A percentile compares a stretch with the other conserved stretches of the same genome.
Evolutionary conservation across 176 grass and related monocot genomes (phyloP).

Genomic region (Coix lacrymajobi): DNA sequence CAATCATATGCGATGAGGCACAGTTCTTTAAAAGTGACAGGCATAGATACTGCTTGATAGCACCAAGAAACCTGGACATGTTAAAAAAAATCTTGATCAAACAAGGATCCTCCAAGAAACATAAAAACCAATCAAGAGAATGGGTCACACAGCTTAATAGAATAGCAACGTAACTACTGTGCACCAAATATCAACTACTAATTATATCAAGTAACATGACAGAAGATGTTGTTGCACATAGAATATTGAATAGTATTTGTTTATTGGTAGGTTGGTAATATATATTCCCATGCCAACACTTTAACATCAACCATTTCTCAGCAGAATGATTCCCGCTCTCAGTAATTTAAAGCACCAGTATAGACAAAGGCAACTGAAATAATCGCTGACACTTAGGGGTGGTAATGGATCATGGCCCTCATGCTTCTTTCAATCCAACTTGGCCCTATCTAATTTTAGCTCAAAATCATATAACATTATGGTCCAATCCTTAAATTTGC

Average conservation of each 20-base stretch:
- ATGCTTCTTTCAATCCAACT: too few species aligned
- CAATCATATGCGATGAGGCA: constrained; percentile 94
- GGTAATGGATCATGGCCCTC: too few species aligned
- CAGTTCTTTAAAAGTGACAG: constrained; percentile 96
- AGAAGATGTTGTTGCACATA: constrained; percentile 10
- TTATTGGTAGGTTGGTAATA: neutral
- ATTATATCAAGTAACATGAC: neutral
- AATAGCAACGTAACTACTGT: neutral
- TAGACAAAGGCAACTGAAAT: constrained; percentile 1
- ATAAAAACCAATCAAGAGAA: constrained; percentile 21
- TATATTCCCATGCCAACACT: neutral
- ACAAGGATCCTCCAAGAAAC: neutral
- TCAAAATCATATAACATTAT: too few species aligned
- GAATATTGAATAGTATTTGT: constrained; percentile 3
- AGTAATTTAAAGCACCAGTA: neutral
- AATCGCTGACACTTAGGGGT: neutral
- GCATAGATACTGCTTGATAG: constrained; percentile 98
- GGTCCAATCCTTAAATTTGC: too few species aligned
- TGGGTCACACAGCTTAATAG: neutral
- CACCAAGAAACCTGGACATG: constrained; percentile 90
- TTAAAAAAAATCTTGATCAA: constrained; percentile 37
- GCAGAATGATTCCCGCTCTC: neutral
- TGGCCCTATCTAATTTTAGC: too few species aligned
- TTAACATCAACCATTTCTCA: neutral
- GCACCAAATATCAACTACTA: constrained; percentile 4